A percentile compares a stretch with the other conserved stretches of the same genome.
phyloP scores from a whole-genome alignment of 306 rosid genomes.

The Prunus mume region DNA sequence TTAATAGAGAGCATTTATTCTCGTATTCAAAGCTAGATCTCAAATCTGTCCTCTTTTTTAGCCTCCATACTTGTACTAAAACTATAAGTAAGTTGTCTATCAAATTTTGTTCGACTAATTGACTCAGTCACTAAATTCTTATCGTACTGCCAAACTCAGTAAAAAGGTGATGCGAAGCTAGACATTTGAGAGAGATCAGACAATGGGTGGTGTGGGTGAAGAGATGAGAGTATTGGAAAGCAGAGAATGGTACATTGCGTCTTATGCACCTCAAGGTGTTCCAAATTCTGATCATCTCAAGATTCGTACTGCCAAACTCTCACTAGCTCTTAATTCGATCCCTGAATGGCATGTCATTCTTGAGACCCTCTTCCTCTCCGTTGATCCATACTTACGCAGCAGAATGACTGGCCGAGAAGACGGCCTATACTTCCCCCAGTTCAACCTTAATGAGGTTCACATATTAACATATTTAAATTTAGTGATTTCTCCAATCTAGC shows the following conservation, averaged over 20 bases:
- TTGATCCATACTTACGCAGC: slow-evolving; percentile 56
- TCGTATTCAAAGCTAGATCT: too few relatives aligned
- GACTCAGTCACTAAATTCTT: too few relatives aligned
- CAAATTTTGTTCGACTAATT: too few relatives aligned
- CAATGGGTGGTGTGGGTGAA: background rate
- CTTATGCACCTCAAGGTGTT: slow-evolving; percentile 46
- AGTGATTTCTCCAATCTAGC: too few relatives aligned
- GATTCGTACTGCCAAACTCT: slow-evolving; percentile 34
- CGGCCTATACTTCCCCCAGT: slow-evolving; percentile 38
- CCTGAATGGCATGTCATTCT: slow-evolving; percentile 39
- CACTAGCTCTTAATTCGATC: slow-evolving; percentile 34
- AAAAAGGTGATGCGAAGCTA: too few relatives aligned
- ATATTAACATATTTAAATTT: too few relatives aligned
- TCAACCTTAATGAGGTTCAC: slow-evolving; percentile 37
- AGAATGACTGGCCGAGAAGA: slow-evolving; percentile 42
- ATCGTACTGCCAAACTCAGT: too few relatives aligned
- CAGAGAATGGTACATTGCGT: slow-evolving; percentile 58
- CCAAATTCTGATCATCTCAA: slow-evolving; percentile 51
- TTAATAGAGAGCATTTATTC: too few relatives aligned
- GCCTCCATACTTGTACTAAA: too few relatives aligned
- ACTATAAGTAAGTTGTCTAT: too few relatives aligned
- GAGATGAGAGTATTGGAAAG: slow-evolving; percentile 28
- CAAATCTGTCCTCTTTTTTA: too few relatives aligned
- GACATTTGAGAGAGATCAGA: too few relatives aligned
- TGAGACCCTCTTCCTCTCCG: slow-evolving; percentile 38